A percentile compares a stretch with the other conserved stretches of the same genome.
phyloP scores from a whole-genome alignment of 768 basidiomycete species.

The Phlebiopsis flavidoalba region DNA sequence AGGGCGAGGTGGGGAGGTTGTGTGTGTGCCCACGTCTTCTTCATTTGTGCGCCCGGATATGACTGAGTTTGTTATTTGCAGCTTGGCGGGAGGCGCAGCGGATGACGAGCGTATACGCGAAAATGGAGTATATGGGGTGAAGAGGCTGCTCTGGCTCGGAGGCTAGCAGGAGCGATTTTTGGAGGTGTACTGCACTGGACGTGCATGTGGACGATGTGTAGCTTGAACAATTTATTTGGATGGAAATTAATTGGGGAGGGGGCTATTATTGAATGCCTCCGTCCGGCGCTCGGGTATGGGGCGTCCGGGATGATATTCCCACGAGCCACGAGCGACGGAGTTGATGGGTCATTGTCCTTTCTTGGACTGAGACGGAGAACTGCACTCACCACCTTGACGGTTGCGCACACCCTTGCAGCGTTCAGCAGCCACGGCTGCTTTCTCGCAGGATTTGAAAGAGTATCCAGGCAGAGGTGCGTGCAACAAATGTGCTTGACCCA shows the following conservation, averaged over 20 bases:
- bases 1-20: constrained; percentile 82
- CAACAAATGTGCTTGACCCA: neutral
- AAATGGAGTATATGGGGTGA: constrained; percentile 95
- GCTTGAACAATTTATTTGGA: neutral
- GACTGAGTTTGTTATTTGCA: constrained; percentile 24
- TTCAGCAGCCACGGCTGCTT: neutral
- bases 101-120: constrained; percentile 82
- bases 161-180: constrained; percentile 31
- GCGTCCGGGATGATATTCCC: neutral
- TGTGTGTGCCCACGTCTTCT: constrained; percentile 15
- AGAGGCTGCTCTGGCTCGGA: constrained; percentile 85
- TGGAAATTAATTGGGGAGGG: neutral
- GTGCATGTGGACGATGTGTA: neutral
- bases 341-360: neutral
- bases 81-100: constrained; percentile 78
- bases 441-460: neutral
- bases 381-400: neutral
- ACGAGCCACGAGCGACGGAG: neutral
- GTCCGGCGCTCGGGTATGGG: neutral
- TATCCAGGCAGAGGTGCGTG: constrained; percentile 2
- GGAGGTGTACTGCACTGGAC: no score
- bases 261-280: neutral
- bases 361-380: neutral
- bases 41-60: neutral
- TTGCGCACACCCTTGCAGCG: neutral